These are phyloP conservation scores for Cryphonectria naterciae DNA, from an alignment of 2,329 filamentous ascomycete genomes.

Conservation along the genomic window DNA sequence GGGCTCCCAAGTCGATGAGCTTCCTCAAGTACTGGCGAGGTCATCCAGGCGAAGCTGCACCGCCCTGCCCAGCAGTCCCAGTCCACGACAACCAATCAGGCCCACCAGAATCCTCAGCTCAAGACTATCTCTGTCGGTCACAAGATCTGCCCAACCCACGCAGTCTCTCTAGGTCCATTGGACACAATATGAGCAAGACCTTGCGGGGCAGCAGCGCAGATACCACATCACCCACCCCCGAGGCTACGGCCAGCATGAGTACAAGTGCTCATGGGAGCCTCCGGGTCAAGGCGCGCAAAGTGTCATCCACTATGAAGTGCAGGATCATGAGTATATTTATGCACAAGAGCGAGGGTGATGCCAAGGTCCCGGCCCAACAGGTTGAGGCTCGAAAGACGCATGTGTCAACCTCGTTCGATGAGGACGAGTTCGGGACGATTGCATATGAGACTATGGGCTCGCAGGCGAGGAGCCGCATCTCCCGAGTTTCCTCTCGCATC, in stretches of 20 bases:
- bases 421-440: slow-evolving; percentile 22
- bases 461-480: slow-evolving; percentile 39
- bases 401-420: slow-evolving; percentile 32
- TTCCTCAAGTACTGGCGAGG: slow-evolving; percentile 44
- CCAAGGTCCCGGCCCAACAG: slow-evolving; percentile 54
- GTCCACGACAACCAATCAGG: slow-evolving; percentile 40
- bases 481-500: slow-evolving; percentile 51
- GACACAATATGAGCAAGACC: slow-evolving; percentile 51
- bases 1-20: slow-evolving; percentile 60
- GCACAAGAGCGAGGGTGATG: slow-evolving; percentile 42
- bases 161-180: slow-evolving; percentile 48
- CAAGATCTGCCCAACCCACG: slow-evolving; percentile 47
- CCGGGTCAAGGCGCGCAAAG: slow-evolving; percentile 60
- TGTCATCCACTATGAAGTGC: slow-evolving; percentile 64
- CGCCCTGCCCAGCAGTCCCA: slow-evolving; percentile 7
- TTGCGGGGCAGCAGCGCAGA: slow-evolving; percentile 51
- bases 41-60: slow-evolving; percentile 28
- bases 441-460: slow-evolving; percentile 28
- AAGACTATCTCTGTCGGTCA: slow-evolving; percentile 11
- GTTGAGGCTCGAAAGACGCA: slow-evolving; percentile 49
- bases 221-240: slow-evolving; percentile 18
- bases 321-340: slow-evolving; percentile 64
- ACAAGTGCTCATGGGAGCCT: slow-evolving; percentile 42
- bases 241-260: slow-evolving; percentile 25
- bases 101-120: slow-evolving; percentile 29